These are phyloP conservation scores for Oxytropis ochrocephala DNA, from an alignment of 306 rosid genomes.

Conservation along the genomic window DNA sequence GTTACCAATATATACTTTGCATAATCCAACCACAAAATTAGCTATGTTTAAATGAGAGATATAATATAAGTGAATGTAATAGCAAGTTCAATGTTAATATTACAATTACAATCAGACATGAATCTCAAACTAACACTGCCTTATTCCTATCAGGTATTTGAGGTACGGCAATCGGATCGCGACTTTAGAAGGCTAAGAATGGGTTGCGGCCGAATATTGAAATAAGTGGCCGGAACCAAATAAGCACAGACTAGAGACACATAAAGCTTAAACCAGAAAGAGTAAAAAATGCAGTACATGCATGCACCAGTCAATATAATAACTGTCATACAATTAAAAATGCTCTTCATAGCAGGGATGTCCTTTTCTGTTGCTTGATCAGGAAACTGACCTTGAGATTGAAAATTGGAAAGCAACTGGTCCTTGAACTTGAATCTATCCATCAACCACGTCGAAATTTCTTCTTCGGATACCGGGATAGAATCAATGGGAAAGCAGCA, in stretches of 20 bases:
- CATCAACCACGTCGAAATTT: constrained; percentile 49
- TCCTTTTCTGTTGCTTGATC: constrained; percentile 46
- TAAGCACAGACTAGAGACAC: constrained; percentile 53
- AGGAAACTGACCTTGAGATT: constrained; percentile 55
- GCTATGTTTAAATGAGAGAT: not conserved
- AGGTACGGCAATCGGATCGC: not conserved
- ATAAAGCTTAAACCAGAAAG: constrained; percentile 55
- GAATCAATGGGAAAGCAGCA: constrained; percentile 31
- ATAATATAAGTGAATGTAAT: not conserved
- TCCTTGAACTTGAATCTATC: constrained; percentile 52
- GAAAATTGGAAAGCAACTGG: constrained; percentile 53
- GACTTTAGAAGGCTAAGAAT: constrained; percentile 29
- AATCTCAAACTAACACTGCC: not conserved
- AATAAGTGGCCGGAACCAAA: constrained; percentile 51
- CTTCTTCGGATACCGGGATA: constrained; percentile 52
- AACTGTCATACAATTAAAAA: constrained; percentile 37
- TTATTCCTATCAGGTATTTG: not conserved
- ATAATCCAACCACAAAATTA: not conserved
- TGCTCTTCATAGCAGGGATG: constrained; percentile 42
- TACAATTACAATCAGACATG: constrained; percentile 12
- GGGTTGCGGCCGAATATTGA: constrained; percentile 53
- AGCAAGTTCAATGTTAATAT: not conserved
- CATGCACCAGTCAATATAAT: constrained; percentile 33
- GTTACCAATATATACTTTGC: not conserved
- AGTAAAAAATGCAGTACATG: constrained; percentile 35